phyloP scores from a whole-genome alignment of 371 early-diverging fungal genomes.

The Mortierella sp. region DNA sequence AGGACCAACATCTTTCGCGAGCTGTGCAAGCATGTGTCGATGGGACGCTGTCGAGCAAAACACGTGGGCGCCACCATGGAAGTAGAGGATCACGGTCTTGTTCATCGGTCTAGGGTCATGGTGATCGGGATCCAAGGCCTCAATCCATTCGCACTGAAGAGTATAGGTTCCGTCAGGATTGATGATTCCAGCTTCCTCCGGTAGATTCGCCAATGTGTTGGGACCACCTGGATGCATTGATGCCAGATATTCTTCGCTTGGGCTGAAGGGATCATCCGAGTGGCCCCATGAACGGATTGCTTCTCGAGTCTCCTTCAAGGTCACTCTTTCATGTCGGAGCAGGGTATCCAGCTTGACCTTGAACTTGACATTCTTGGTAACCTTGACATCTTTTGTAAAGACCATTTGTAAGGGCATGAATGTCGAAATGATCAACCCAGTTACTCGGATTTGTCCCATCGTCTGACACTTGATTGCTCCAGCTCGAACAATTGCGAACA shows the following conservation, averaged over 20 bases:
- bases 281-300: constrained; percentile 1
- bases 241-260: constrained; percentile 22
- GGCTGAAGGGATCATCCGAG: constrained; percentile 33
- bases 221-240: constrained; percentile 24
- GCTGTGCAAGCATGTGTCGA: constrained; percentile 10
- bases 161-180: constrained; percentile 34
- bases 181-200: constrained; percentile 31
- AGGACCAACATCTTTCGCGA: constrained; percentile 31
- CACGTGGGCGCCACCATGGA: constrained; percentile 35
- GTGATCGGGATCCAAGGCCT: constrained; percentile 13
- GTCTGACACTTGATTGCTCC: constrained; percentile 2
- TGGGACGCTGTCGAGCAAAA: constrained; percentile 34
- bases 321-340: constrained; percentile 25
- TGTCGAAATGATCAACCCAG: background rate
- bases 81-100: constrained; percentile 37
- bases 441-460: constrained; percentile 18
- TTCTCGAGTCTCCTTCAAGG: constrained; percentile 12
- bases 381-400: constrained; percentile 9
- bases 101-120: constrained; percentile 22
- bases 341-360: constrained; percentile 19
- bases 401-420: constrained; percentile 1
- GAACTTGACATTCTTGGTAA: constrained; percentile 20
- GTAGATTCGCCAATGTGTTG: constrained; percentile 24
- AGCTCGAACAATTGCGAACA: constrained; percentile 16
- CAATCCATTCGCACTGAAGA: constrained; percentile 40